Evolutionary conservation across 306 rosid species (phyloP), one percentile per base, ranked within the genome.

Genomic region (Vicia villosa): DNA sequence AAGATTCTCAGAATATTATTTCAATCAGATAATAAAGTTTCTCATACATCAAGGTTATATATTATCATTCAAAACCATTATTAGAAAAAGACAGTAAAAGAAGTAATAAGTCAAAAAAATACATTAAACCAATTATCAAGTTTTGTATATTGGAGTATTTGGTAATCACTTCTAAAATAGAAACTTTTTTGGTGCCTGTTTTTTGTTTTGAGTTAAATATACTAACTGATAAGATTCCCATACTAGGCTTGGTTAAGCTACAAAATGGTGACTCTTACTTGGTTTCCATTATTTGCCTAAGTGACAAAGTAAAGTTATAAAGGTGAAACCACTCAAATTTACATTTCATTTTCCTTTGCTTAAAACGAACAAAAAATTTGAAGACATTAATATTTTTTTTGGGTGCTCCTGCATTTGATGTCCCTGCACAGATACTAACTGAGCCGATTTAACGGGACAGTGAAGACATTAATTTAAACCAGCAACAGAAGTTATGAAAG

Each of bases 261-360:
- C 69, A 66, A 40, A 34, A 24, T 46, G 46, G 63, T 20, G 57
- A 66, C 12, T 42, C 79, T 60, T 7, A 49, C 72, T 14, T 14
- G 15, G 68, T 62, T 57, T 60, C 69, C 57, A 50, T 66, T 52
- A 72, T 52, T 64, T 54, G 40, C 66, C 37, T 45, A 41, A 74
- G 22, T 63, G 73, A 63, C 57, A 34, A 59, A 72, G 21, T 42
- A 69, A 34, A 34, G 63, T 61, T 61, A 45, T 59, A 36, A 64
- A 26, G 65, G n/a, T 19, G 54, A 61, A 21, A 54, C 68, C 65
- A 36, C 40, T 14, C 38, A 43, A 54, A 17, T 40, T 64, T 51
- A 38, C 75, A 57, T 43, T 67, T 52, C 43, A 61, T 72, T 66
- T 28, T 28, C n/a, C n/a, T n/a, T n/a, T n/a, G n/a, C n/a, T n/a